Conservation (phyloP, 1,139 yeast genomes). For the Sugiyamaella neomexicana region DNA sequence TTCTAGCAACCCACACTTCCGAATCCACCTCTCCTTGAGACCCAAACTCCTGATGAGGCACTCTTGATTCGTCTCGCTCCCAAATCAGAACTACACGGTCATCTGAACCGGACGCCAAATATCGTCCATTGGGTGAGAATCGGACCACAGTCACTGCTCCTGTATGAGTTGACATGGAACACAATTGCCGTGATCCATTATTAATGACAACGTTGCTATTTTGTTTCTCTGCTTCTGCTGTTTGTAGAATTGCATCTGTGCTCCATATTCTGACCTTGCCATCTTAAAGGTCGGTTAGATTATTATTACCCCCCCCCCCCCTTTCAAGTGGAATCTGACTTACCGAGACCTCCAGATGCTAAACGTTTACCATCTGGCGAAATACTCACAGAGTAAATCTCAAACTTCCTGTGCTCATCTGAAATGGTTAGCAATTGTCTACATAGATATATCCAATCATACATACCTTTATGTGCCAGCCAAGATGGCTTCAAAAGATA, state of each 20-base stretch:
- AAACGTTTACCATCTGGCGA: constrained; percentile 79
- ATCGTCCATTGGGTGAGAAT: constrained; percentile 89
- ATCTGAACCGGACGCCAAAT: constrained; percentile 92
- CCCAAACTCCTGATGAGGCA: constrained; percentile 50
- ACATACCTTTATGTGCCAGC: constrained; percentile 66
- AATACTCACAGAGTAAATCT: constrained; percentile 79
- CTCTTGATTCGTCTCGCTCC: constrained; percentile 76
- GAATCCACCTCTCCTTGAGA: constrained; percentile 57
- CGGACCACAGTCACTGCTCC: constrained; percentile 94
- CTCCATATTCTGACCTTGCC: constrained; percentile 95
- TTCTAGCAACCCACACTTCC: constrained; percentile 92
- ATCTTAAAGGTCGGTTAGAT: constrained; percentile 44
- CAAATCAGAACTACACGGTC: constrained; percentile 88
- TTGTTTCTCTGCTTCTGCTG: constrained; percentile 32
- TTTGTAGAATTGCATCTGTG: constrained; percentile 53
- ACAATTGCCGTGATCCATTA: constrained; percentile 35
- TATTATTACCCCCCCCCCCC: no score
- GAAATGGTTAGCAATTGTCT: constrained; percentile 3
- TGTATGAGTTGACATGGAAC: constrained; percentile 43
- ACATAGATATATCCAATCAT: background rate
- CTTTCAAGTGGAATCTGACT: constrained; percentile 13
- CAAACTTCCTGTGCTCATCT: constrained; percentile 80
- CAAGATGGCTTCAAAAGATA: constrained; percentile 80
- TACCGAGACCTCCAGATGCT: constrained; percentile 84
- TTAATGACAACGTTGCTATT: constrained; percentile 19